phyloP scores from a whole-genome alignment of 2,329 filamentous ascomycete genomes.

The Lasiodiplodia citricola region DNA sequence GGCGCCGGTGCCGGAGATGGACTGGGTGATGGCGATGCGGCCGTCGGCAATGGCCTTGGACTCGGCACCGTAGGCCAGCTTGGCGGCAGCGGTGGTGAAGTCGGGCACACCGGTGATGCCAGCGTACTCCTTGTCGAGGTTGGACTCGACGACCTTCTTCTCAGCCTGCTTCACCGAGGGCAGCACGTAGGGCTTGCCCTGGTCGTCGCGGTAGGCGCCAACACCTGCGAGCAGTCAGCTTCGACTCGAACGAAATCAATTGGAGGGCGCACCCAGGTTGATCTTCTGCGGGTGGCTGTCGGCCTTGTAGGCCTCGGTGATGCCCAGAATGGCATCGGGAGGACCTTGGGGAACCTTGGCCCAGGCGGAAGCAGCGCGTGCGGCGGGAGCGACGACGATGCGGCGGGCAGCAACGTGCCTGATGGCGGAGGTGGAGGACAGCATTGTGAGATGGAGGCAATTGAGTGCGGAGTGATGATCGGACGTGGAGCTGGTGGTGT shows the following conservation, averaged over 20 bases:
- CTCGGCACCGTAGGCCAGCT: constrained; percentile 86
- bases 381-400: constrained; percentile 48
- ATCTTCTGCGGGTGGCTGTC: constrained; percentile 95
- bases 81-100: constrained; percentile 90
- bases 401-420: constrained; percentile 45
- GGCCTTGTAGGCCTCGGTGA: constrained; percentile 99
- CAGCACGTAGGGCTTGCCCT: constrained; percentile 97
- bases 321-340: constrained; percentile 67
- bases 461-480: constrained; percentile 9
- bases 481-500: constrained; percentile 28
- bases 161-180: constrained; percentile 91
- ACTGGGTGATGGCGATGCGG: constrained; percentile 91
- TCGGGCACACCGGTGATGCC: constrained; percentile 95
- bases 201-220: constrained; percentile 96
- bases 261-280: constrained; percentile 74
- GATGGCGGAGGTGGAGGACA: constrained; percentile 45
- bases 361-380: constrained; percentile 80
- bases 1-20: constrained; percentile 96
- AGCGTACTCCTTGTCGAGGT: constrained; percentile 95
- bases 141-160: constrained; percentile 77
- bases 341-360: constrained; percentile 90
- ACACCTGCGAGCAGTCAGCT: constrained; percentile 66
- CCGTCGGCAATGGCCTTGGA: constrained; percentile 74
- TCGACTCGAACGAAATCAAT: background rate
- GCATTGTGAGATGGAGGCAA: constrained; percentile 37